Conservation (phyloP, 257 asterid genomes). For the Fraxinus anomala region DNA sequence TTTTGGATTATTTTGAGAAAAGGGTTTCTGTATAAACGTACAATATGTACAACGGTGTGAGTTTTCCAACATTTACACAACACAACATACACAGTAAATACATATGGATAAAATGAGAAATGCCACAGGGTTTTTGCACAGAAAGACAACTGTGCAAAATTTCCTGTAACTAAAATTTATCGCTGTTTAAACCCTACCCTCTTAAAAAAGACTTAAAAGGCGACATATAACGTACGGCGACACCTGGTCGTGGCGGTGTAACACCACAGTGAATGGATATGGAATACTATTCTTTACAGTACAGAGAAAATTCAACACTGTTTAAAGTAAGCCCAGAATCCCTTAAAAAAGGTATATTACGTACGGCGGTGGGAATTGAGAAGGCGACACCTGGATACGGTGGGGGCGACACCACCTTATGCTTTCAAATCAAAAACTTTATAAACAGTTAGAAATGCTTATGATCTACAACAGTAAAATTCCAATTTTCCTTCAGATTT, state of each 20-base stretch:
- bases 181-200: too few relatives aligned
- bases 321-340: background rate
- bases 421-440: constrained; percentile 44
- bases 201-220: background rate
- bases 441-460: constrained; percentile 27
- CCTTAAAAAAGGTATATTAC: background rate
- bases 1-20: constrained; percentile 17
- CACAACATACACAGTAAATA: constrained; percentile 33
- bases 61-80: constrained; percentile 32
- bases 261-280: background rate
- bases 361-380: background rate
- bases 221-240: background rate
- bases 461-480: background rate
- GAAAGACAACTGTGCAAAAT: too few relatives aligned
- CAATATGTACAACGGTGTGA: constrained; percentile 12
- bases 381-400: constrained; percentile 30
- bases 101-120: background rate
- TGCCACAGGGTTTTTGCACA: too few relatives aligned
- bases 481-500: too few relatives aligned
- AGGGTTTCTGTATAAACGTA: constrained; percentile 12
- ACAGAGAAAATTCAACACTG: background rate
- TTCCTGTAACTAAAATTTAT: too few relatives aligned
- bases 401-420: constrained; percentile 16
- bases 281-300: constrained; percentile 12
- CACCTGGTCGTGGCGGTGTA: constrained; percentile 26